Evolutionary conservation across 768 basidiomycete genomes (phyloP), one percentile per base, ranked within the genome.

Genomic region (Auriscalpium vulgare): DNA sequence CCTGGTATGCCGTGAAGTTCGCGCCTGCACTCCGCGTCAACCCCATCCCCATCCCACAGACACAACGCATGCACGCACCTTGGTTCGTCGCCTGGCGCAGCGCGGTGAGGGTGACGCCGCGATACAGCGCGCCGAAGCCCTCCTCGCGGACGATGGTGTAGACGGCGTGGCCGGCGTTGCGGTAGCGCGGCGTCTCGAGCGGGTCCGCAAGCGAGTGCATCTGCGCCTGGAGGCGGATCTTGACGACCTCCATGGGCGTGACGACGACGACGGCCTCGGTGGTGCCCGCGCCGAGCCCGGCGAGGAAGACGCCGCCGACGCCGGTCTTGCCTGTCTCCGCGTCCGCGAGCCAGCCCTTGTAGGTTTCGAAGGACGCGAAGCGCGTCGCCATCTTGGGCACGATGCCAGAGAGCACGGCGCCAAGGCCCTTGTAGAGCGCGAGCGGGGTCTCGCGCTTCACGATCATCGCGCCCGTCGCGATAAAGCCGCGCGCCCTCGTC

Each of bases 311-410:
- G 55, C 72, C 82, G 1, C 87, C 85, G 3, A 88, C 78, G 51
- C 76, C 81, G 5, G 94, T 88, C 71, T 87, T 81, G 23, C 95
- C 95, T 0, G 90, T 91, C 40, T 76, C 69, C 58, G 79, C 77
- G 63, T 91, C 83, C 2, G 88, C 83, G 45, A 98, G 71, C 79
- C 80, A 84, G 0, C 75, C 80, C 70, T 95, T 94, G 79, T 99
- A 99, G 47, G 84, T 78, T 74, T 99, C 97, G 68, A 99, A 99
- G 69, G 91, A 92, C 10, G 95, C 95, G 69, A 98, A 99, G 37
- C 97, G 88, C 67, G 94, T 97, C 49, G 93, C 93, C 97, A 99
- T 99, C 75, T 99, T 99, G 1, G 97, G 97, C 8, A 97, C 92
- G 69, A 99, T 99, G 10, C 97, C 97, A 10, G 91, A 87, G 47